Evolutionary conservation across 257 asterid species (phyloP).

Genomic region (Petunia secreta): DNA sequence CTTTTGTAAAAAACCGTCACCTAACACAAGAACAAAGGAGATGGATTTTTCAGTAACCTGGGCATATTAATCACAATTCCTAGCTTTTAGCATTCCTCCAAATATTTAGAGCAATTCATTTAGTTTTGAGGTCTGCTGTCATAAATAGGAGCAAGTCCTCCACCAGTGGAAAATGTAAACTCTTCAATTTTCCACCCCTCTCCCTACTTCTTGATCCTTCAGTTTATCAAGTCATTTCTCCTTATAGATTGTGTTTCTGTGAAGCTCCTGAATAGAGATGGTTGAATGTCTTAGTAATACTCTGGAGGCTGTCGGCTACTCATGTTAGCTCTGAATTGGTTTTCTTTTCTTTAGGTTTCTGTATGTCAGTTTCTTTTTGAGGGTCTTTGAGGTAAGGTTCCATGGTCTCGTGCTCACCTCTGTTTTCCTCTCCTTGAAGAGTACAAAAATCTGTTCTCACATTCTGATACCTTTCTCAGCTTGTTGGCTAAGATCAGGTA

Average conservation of each 20-base stretch:
- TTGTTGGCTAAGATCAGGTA: neutral
- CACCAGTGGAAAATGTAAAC: neutral
- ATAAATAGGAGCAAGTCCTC: constrained; percentile 10
- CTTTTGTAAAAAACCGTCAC: neutral
- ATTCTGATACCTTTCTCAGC: neutral
- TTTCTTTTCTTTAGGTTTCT: neutral
- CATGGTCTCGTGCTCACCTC: neutral
- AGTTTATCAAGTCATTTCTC: neutral
- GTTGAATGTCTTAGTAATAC: neutral
- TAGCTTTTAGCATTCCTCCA: neutral
- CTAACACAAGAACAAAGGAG: neutral
- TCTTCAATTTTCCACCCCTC: neutral
- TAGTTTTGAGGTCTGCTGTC: neutral
- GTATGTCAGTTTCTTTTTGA: neutral
- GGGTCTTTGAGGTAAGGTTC: constrained; percentile 11
- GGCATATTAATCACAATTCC: constrained; percentile 1
- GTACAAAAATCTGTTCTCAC: neutral
- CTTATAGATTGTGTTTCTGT: neutral
- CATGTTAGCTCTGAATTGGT: neutral
- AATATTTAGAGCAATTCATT: neutral
- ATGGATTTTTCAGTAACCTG: constrained; percentile 2
- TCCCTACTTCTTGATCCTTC: neutral
- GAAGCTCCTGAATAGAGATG: neutral
- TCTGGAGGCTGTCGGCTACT: neutral
- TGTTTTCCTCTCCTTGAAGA: constrained; percentile 3